Base-by-base conservation (phyloP, 305 asterid genomes). In the Solanum hybrid region DNA sequence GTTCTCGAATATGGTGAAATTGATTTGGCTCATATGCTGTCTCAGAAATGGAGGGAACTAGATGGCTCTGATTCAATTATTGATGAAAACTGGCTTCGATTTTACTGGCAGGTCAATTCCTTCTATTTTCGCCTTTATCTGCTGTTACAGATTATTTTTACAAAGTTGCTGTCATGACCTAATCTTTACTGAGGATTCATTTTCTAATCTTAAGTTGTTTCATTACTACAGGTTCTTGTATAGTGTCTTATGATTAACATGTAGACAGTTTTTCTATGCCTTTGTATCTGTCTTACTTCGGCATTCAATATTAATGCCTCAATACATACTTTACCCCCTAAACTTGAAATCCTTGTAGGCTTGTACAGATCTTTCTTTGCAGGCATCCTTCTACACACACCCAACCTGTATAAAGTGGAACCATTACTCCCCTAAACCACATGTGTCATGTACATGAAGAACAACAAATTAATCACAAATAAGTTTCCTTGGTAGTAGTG, bases 1-100 rank as follows among this genome's bases (percentile, higher is more conserved):
- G 98, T 97, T 73, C 98, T 97, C 86, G 99, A 96, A 93, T 96
- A 96, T 84, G 99, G 99, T 87, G 99, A 97, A 93, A 97, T 96
- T 85, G 99, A 97, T 94, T 92, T 97, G 91, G 99, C 99, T 51
- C 98, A 96, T 95, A 97, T 97, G 99, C 97, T 97, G 79, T 94
- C 99, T 87, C 98, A 95, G 69, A 96, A 97, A 91, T 97, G 98
- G 99, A 96, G 92, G 94, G 98, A 96, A 89, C 91, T 97, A 86
- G 98, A 96, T 89, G 91, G 91, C 89, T 90, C 94, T 79, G 80
- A 88, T 86, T 90, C 93, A 75, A 93, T 92, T 90, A 96, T 96
- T 86, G 99, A 96, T 92, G 98, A 97, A 91, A 97, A 96, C 90
- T 97, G 99, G 99, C 98, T 97, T 77, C 95, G 99, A 32, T 97